These are phyloP conservation scores for Termitomyces heimii DNA, from an alignment of 768 basidiomycete genomes.

Conservation along the genomic window DNA sequence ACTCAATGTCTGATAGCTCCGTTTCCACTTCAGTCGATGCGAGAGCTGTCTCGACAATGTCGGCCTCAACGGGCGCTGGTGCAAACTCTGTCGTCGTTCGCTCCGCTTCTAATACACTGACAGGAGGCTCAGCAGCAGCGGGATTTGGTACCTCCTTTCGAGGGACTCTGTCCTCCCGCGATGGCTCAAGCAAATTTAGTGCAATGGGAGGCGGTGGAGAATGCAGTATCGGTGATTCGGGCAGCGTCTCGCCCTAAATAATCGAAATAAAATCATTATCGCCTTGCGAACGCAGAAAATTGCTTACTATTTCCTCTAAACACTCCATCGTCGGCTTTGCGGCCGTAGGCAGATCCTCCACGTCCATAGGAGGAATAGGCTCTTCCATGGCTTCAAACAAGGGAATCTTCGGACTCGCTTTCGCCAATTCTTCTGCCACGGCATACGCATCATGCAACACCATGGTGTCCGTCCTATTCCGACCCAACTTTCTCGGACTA, in stretches of 20 bases:
- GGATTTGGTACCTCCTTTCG: not conserved
- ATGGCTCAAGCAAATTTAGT: not conserved
- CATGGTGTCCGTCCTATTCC: constrained; percentile 72
- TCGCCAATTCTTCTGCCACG: constrained; percentile 27
- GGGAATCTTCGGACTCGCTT: constrained; percentile 4
- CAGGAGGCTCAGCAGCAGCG: not conserved
- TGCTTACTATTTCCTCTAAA: constrained; percentile 1
- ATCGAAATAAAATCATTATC: not conserved
- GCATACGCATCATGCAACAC: constrained; percentile 43
- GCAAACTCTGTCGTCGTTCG: not conserved
- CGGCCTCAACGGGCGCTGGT: not conserved
- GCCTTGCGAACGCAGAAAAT: not conserved
- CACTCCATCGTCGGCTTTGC: not conserved
- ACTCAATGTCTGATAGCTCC: not conserved
- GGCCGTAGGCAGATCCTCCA: constrained; percentile 5
- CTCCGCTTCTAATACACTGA: not conserved
- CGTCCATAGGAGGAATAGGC: constrained; percentile 9
- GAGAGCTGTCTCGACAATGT: constrained; percentile 6
- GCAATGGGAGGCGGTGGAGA: constrained; percentile 5
- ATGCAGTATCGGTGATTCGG: constrained; percentile 11
- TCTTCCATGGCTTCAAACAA: not conserved
- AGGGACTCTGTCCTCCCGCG: not conserved
- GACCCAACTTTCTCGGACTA: constrained; percentile 42
- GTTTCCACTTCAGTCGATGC: not conserved
- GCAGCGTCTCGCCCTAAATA: constrained; percentile 5